Evolutionary conservation across 1,284 basidiomycete species (phyloP), one percentile per base, ranked within the genome.

Genomic region (Ceratobasidium sp.): DNA sequence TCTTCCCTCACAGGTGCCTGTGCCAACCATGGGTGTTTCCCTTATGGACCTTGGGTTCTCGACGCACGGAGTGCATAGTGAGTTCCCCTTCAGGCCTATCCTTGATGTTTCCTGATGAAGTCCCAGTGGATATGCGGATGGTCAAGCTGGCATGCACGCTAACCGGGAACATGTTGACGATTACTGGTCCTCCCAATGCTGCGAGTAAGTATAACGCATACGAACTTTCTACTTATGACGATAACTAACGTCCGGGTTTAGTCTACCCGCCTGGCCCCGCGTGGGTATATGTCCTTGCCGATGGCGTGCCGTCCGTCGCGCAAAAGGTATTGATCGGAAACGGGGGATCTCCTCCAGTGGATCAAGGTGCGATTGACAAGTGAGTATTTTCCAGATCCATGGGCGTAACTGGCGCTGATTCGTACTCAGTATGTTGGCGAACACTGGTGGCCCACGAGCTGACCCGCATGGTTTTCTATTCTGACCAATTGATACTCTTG

Each of bases 31-130:
- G 50, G 86, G 84, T 67, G 91, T 92, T n/a, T 84, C 93, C 50
- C 77, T 96, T 72, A 86, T 96, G 76, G 85, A 93, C 68, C 80
- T 91, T 32, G 91, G 91, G 10, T 92, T 82, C 75, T 84, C 90
- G 43, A 91, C 91, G 1, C 91, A 93, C 75, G 85, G 86, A n/a
- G 84, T 88, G 20, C 91, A 92, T 74, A 86, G 74, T 73, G 72
- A 70, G 53, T 47, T 6, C 12, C 2, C 12, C 7, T 1, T 43
- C 10, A 2, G 27, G 6, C n/a, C 7, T 25, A 25, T 13, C 25
- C 32, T 7, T 17, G 2, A 13, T 13, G 34, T 29, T 27, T 7
- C 10, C 25, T 38, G 2, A 29, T 6, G 17, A 20, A 12, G 17
- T 13, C 25, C 7, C 22, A 68, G 64, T 89, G 47, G 92, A 91